Base-by-base conservation (phyloP, 164 flowering plant species). In the Vitis cinerea region DNA sequence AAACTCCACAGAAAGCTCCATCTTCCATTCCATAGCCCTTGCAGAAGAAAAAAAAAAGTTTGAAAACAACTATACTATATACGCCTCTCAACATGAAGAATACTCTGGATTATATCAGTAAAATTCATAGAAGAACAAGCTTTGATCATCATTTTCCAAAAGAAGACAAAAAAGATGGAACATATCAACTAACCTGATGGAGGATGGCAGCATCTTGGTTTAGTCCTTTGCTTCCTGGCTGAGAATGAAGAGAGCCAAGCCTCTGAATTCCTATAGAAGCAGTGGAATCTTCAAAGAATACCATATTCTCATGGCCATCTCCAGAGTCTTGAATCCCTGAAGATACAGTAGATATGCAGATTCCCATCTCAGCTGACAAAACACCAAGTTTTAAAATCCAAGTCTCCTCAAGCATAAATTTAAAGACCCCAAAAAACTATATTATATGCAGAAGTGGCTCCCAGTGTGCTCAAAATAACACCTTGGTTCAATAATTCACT, bases 171-270 rank as follows among this genome's bases (percentile, higher is more conserved):
- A 10, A 13, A 48, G 23, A 37, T 15, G 44, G 44, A 15, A 63
- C 0, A 4, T 23, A 44, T 48, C 13, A n/a, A 61, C 68, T 58
- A 73, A 91, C 97, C 93, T 83, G 92, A 64, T 70, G 81, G 53
- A 89, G 75, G 61, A 89, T 62, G 5, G 90, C 93, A 78, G 89
- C 71, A 77, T 91, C 97, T 75, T 93, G 98, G 78, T 91, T 91
- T 11, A 78, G 37, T 8, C 86, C 92, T 88, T 90, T 90, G 77
- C 74, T 82, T 63, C 98, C 97, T 73, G 72, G 71, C 51, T 75
- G 83, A 52, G 97, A 86, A 74, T 73, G 74, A 37, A 84, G 57
- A 56, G 94, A 91, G 63, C 80, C 82, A 74, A 80, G 72, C 4
- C 37, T 71, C 15, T 71, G 79, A 61, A 50, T 50, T 10, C 65